Evolutionary conservation across 2,329 filamentous ascomycete genomes (phyloP).

Genomic region (Cladosporium sp.): DNA sequence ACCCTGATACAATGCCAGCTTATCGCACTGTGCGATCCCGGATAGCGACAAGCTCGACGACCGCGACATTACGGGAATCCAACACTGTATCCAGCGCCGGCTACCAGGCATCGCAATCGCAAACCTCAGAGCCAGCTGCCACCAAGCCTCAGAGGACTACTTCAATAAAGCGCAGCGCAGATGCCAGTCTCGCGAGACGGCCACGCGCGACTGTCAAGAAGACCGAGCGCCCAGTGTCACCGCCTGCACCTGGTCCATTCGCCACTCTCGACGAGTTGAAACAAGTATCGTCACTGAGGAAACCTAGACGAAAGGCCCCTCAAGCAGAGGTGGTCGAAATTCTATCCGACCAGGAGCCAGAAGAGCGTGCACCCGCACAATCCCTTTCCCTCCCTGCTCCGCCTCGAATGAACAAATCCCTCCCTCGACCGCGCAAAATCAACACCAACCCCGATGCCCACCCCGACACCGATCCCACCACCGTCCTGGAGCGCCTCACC

Average conservation of each 20-base stretch:
- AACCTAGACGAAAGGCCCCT: constrained; percentile 21
- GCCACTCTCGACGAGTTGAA: constrained; percentile 31
- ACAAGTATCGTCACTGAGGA: constrained; percentile 24
- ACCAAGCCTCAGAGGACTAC: constrained; percentile 23
- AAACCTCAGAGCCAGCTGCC: constrained; percentile 21
- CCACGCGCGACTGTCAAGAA: constrained; percentile 26
- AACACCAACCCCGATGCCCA: constrained; percentile 20
- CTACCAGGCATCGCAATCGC: constrained; percentile 22
- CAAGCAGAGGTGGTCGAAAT: constrained; percentile 33
- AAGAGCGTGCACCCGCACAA: constrained; percentile 20
- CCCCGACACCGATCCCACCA: constrained; percentile 39
- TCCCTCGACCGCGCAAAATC: constrained; percentile 24
- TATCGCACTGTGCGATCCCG: constrained; percentile 17
- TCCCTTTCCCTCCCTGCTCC: constrained; percentile 26
- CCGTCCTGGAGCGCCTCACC: constrained; percentile 42
- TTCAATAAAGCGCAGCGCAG: constrained; percentile 28
- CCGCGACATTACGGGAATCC: constrained; percentile 21
- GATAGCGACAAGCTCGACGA: constrained; percentile 14
- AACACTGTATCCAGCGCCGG: constrained; percentile 22
- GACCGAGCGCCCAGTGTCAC: constrained; percentile 21
- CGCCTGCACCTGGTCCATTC: constrained; percentile 25
- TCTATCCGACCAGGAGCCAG: constrained; percentile 28
- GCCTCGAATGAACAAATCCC: constrained; percentile 24
- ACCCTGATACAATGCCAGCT: constrained; percentile 21
- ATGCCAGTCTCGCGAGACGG: constrained; percentile 33